Evolutionary conservation across 2,329 filamentous ascomycete genomes (phyloP).

Genomic region (Trichoderma afroharzianum): DNA sequence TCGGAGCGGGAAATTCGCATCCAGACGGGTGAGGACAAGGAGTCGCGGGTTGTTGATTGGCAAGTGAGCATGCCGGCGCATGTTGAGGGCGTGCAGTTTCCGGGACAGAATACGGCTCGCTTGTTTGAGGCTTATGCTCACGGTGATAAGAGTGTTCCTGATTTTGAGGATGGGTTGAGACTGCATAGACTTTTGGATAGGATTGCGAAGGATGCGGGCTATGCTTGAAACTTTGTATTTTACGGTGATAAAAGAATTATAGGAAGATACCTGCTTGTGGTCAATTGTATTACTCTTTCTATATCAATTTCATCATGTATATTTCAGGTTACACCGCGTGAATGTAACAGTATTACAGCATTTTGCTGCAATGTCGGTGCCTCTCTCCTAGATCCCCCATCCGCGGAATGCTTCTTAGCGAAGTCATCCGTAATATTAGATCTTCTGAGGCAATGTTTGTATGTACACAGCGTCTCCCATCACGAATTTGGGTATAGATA

Average conservation of each 20-base stretch:
- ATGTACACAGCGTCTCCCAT: background rate
- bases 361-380: background rate
- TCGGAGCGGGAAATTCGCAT: background rate
- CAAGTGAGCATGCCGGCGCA: constrained; percentile 64
- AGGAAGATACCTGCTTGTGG: fast-evolving
- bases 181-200: constrained; percentile 18
- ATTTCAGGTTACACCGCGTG: background rate
- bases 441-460: background rate
- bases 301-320: background rate
- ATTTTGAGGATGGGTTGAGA: constrained; percentile 16
- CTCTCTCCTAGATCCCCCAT: background rate
- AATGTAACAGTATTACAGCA: background rate
- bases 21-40: constrained; percentile 27
- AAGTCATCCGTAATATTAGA: background rate
- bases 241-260: background rate
- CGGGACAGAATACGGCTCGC: constrained; percentile 5
- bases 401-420: background rate
- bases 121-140: constrained; percentile 17
- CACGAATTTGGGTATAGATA: background rate
- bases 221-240: background rate
- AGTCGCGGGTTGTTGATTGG: constrained; percentile 18
- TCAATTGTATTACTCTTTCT: background rate
- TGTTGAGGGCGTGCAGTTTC: constrained; percentile 72
- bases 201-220: constrained; percentile 8
- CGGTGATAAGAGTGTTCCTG: background rate